Conservation (phyloP, 495 filamentous ascomycete genomes). For the Hypoxylon subgilvum region DNA sequence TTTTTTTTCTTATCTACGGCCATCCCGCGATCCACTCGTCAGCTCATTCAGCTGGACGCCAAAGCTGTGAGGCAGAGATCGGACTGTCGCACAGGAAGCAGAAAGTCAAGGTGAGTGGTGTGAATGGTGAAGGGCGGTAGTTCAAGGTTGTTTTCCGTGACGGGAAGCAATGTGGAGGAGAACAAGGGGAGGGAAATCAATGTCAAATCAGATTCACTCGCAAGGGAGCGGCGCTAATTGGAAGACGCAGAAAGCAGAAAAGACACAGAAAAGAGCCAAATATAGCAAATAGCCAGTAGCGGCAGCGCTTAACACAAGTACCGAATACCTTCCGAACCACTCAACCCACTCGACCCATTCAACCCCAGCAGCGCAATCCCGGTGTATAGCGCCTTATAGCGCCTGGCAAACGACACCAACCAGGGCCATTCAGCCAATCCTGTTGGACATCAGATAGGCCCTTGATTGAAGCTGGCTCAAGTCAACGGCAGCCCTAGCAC, state of each 20-base stretch:
- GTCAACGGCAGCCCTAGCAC: conserved; percentile 23
- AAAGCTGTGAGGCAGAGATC: background rate
- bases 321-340: conserved; percentile 33
- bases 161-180: conserved; percentile 13
- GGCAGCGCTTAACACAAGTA: conserved; percentile 40
- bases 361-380: conserved; percentile 20
- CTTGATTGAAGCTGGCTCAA: conserved; percentile 27
- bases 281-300: conserved; percentile 39
- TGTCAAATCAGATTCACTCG: conserved; percentile 33
- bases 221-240: conserved; percentile 38
- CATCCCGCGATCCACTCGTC: conserved; percentile 33
- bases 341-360: conserved; percentile 23
- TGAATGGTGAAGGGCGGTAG: conserved; percentile 20
- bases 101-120: conserved; percentile 13
- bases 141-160: conserved; percentile 19
- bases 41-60: conserved; percentile 32
- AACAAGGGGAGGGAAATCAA: background rate
- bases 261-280: conserved; percentile 33
- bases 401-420: conserved; percentile 33
- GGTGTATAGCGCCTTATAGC: conserved; percentile 37
- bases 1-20: conserved; percentile 16
- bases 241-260: no score
- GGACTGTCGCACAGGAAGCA: conserved; percentile 13
- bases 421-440: conserved; percentile 24
- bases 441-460: conserved; percentile 4